phyloP scores from a whole-genome alignment of 306 rosid genomes.

The Quercus engelmannii region DNA sequence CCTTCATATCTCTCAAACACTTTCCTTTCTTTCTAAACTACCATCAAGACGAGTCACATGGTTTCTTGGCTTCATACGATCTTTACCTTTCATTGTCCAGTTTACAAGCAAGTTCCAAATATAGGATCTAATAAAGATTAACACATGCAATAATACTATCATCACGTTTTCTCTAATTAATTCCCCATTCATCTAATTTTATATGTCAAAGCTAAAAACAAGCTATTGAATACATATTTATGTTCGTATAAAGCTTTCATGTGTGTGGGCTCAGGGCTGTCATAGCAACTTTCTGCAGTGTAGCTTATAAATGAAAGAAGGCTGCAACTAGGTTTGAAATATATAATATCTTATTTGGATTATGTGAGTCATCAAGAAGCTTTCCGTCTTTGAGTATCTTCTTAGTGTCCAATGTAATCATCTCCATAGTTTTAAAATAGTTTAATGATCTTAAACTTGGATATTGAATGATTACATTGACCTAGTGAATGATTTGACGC shows the following conservation, averaged over 20 bases:
- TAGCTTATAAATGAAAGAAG: background rate
- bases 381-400: background rate
- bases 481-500: background rate
- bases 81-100: constrained; percentile 34
- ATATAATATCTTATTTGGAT: background rate
- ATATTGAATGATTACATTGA: background rate
- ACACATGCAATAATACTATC: constrained; percentile 45
- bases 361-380: background rate
- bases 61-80: constrained; percentile 35
- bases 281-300: background rate
- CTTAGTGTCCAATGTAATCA: background rate
- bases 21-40: constrained; percentile 62
- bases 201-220: background rate
- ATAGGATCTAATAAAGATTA: constrained; percentile 32
- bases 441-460: background rate
- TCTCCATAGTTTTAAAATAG: background rate
- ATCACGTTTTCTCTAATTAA: constrained; percentile 21
- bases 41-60: constrained; percentile 68
- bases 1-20: constrained; percentile 33
- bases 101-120: constrained; percentile 48
- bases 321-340: background rate
- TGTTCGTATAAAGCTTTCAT: too few relatives aligned
- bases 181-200: background rate
- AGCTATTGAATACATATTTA: background rate
- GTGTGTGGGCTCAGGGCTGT: background rate